Evolutionary conservation across 345 rosid species (phyloP).

Genomic region (Aethionema arabicum): DNA sequence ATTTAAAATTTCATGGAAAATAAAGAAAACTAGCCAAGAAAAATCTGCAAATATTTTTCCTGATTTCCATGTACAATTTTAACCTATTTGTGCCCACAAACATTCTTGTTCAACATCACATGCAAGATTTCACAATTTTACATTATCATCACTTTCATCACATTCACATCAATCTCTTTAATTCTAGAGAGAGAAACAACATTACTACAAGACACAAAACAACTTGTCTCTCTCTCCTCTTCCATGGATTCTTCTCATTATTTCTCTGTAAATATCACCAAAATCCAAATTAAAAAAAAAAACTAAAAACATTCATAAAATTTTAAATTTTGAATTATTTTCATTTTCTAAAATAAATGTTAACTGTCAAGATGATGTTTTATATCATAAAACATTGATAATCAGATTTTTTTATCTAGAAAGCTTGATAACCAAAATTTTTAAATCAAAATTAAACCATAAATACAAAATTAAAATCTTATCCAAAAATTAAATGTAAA

Average conservation of each 20-base stretch:
- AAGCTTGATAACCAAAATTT: too few relatives aligned
- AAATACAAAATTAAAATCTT: not conserved
- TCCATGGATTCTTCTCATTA: slow-evolving; percentile 26
- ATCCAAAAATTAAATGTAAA: not conserved
- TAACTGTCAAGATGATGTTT: too few relatives aligned
- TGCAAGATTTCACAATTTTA: slow-evolving; percentile 27
- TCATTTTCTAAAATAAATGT: too few relatives aligned
- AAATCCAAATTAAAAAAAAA: not conserved
- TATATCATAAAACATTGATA: too few relatives aligned
- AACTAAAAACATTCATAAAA: too few relatives aligned
- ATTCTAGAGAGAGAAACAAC: slow-evolving; percentile 35
- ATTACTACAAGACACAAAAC: slow-evolving; percentile 35
- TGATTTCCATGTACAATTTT: slow-evolving; percentile 31
- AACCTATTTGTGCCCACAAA: slow-evolving; percentile 35
- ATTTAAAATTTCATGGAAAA: slow-evolving; percentile 23
- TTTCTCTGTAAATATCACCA: slow-evolving; percentile 24
- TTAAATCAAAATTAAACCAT: not conserved
- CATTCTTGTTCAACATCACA: slow-evolving; percentile 36
- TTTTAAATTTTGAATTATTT: too few relatives aligned
- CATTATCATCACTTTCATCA: not conserved
- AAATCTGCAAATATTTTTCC: slow-evolving; percentile 36
- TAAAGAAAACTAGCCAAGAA: slow-evolving; percentile 31
- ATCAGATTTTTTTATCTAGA: too few relatives aligned
- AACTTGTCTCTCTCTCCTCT: slow-evolving; percentile 36
- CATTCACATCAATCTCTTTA: slow-evolving; percentile 41